Percentiles rank a stretch among this genome's conserved stretches.
Evolutionary conservation across 805 yeast species (phyloP).

Genomic region (Suhomyces prunicola): DNA sequence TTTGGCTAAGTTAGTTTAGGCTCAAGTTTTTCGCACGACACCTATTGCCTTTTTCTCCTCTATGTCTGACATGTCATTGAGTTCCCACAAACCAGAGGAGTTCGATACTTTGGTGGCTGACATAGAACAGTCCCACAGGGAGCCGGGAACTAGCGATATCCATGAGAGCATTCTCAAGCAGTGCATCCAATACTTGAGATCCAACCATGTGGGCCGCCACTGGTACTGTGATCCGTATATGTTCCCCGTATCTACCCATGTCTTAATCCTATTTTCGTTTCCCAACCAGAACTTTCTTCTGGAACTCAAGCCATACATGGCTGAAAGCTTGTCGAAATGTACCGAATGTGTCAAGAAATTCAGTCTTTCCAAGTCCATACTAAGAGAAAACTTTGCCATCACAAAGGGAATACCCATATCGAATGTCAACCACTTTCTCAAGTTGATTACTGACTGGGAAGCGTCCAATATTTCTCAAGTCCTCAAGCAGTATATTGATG

Average conservation of each 20-base stretch:
- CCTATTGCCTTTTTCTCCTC: background rate
- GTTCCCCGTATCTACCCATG: conserved; percentile 49
- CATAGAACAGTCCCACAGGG: conserved; percentile 23
- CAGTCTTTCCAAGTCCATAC: conserved; percentile 48
- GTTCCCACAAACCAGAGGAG: conserved; percentile 14
- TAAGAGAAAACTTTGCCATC: conserved; percentile 51
- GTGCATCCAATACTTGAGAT: conserved; percentile 23
- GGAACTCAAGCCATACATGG: conserved; percentile 41
- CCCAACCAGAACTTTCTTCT: conserved; percentile 43
- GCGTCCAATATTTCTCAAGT: conserved; percentile 7
- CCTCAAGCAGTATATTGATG: background rate
- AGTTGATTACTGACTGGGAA: conserved; percentile 37
- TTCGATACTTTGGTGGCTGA: conserved; percentile 21
- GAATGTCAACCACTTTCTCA: conserved; percentile 29
- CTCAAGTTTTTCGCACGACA: background rate
- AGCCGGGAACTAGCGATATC: conserved; percentile 23
- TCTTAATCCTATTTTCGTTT: conserved; percentile 60
- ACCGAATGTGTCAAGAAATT: conserved; percentile 52
- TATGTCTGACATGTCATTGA: background rate
- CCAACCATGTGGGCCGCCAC: conserved; percentile 31
- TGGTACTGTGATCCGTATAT: conserved; percentile 54
- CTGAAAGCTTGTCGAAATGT: conserved; percentile 45
- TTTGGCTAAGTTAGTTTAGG: background rate
- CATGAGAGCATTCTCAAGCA: conserved; percentile 26
- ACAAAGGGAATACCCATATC: conserved; percentile 42